A percentile compares a stretch with the other conserved stretches of the same genome.
Evolutionary conservation across 164 flowering plant species (phyloP).

Genomic region (Euptelea pleiosperma): DNA sequence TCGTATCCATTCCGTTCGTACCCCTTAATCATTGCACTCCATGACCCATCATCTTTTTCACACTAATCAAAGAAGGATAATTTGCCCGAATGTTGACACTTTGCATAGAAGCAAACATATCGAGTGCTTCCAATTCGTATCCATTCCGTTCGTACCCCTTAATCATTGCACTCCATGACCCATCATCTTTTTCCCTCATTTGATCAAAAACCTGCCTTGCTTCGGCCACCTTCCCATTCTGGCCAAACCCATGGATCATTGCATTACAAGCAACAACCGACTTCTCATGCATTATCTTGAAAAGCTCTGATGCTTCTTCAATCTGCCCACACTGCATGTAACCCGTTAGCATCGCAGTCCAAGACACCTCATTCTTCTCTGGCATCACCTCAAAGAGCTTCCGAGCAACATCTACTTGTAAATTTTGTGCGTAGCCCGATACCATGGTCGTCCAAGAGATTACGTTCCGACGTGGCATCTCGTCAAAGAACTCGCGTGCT

Average conservation of each 20-base stretch:
- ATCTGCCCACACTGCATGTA: conserved; percentile 62
- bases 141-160: conserved; percentile 16
- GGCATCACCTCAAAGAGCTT: conserved; percentile 90
- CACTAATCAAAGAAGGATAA: conserved; percentile 21
- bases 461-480: conserved; percentile 57
- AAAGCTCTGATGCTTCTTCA: conserved; percentile 60
- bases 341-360: conserved; percentile 77
- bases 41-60: too few species aligned
- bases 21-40: conserved; percentile 70
- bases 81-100: conserved; percentile 8
- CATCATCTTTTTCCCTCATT: conserved; percentile 26
- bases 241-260: conserved; percentile 62
- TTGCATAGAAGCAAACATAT: conserved; percentile 11
- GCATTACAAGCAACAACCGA: conserved; percentile 55
- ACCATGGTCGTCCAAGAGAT: conserved; percentile 78
- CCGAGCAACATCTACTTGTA: conserved; percentile 60
- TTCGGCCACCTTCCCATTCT: conserved; percentile 44
- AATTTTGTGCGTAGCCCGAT: conserved; percentile 61
- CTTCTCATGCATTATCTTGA: conserved; percentile 61
- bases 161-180: conserved; percentile 17
- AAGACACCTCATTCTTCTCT: conserved; percentile 73
- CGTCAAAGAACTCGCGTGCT: conserved; percentile 68
- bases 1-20: conserved; percentile 59
- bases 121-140: conserved; percentile 15
- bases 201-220: conserved; percentile 52